Evolutionary conservation across 1,284 basidiomycete genomes (phyloP).

Genomic region (Moniliophthora roreri): DNA sequence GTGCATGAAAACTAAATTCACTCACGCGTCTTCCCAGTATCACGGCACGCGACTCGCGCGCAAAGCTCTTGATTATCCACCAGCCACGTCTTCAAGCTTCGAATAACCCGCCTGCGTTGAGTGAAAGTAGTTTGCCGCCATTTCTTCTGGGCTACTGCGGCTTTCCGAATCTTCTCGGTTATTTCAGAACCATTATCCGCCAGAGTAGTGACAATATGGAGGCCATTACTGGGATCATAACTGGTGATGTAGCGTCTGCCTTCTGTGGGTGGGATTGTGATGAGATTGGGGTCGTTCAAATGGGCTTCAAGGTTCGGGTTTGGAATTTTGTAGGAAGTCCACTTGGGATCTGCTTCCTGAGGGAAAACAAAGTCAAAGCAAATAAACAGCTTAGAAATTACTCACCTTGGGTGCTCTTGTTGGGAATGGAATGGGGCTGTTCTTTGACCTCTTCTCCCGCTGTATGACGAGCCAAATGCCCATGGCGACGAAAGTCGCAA

Average conservation of each 20-base stretch:
- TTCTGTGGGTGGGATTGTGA: constrained; percentile 39
- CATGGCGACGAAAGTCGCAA: constrained; percentile 65
- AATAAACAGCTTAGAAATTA: constrained; percentile 11
- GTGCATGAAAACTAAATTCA: constrained; percentile 18
- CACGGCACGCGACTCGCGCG: constrained; percentile 87
- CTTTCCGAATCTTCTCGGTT: constrained; percentile 65
- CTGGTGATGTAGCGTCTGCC: constrained; percentile 77
- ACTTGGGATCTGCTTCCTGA: constrained; percentile 56
- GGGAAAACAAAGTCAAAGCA: constrained; percentile 18
- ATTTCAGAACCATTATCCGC: constrained; percentile 77
- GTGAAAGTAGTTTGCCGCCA: constrained; percentile 79
- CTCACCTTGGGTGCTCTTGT: constrained; percentile 60
- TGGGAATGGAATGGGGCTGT: constrained; percentile 67
- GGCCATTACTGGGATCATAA: constrained; percentile 88
- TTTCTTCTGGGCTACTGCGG: constrained; percentile 63
- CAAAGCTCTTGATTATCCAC: constrained; percentile 85
- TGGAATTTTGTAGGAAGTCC: constrained; percentile 52
- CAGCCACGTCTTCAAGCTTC: constrained; percentile 89
- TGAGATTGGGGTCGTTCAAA: constrained; percentile 51
- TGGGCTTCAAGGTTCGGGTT: constrained; percentile 67
- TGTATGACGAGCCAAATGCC: constrained; percentile 76
- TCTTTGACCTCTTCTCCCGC: constrained; percentile 70
- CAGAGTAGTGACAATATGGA: constrained; percentile 70
- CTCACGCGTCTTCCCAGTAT: constrained; percentile 95
- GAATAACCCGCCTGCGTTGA: constrained; percentile 77